Evolutionary conservation across 768 basidiomycete species (phyloP), one percentile per base, ranked within the genome.

Genomic region (Termitomyces sp.): DNA sequence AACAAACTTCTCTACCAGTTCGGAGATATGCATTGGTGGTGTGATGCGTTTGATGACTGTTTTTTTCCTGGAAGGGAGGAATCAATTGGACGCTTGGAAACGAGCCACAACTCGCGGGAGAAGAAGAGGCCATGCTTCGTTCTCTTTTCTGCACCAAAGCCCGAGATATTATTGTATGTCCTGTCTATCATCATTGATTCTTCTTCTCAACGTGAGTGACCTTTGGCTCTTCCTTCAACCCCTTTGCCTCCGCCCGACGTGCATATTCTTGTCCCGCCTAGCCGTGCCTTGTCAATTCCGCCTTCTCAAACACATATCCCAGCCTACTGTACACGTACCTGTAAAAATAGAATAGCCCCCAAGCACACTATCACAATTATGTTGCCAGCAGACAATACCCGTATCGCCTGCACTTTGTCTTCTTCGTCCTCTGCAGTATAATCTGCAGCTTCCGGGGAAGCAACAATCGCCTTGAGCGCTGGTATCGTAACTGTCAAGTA

Each of bases 221-320:
- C 39, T 51, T 49, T 63, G 69, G 67, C 66, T 69, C 64, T 64
- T 70, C 68, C 46, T 68, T 54, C 12, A 15, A 1, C 7, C n/a
- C 78, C 61, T 74, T 77, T 44, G 79, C 80, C 66, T 90, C 90
- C 50, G 75, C 62, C 31, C 88, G 84, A 59, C 76, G 78, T 31
- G 89, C 90, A 67, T 89, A 95, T 75, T 92, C 93, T 68, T 95
- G 92, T 22, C 93, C 93, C 57, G 84, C 87, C 87, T 95, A 20
- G 74, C 31, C 46, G 59, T 13, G 46, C 18, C 41, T 55, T 57
- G 55, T 63, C 45, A 67, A 49, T 42, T 39, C 36, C 24, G 11
- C 50, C n/a, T 27, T 12, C 42, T 44, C 48, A 9, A 44, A 18
- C 45, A 24, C 31, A 27, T 27, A 27, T 22, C 49, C 22, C 44